Base-by-base conservation (phyloP, 257 asterid genomes). In the Solanum chiquidenum region DNA sequence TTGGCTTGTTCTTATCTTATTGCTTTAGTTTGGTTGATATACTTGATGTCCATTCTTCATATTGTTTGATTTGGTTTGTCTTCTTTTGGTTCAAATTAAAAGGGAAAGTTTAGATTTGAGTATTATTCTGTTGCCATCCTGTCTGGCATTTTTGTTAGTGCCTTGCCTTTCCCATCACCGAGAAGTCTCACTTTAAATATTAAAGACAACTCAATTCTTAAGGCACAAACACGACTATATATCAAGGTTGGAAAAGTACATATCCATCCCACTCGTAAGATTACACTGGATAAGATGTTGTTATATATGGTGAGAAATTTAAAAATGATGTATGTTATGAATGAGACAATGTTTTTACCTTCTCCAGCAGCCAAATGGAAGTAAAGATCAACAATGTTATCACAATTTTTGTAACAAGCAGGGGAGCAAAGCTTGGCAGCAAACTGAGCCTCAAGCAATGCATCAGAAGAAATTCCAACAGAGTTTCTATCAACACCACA, bases 391-490 rank as follows among this genome's bases (percentile, higher is more conserved):
- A 96, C 87, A 69, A 96, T 90, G 91, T 95, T 95, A 80, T 94
- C 95, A 90, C 98, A 95, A 62, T 90, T 91, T 12, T 88, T 86
- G 88, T 89, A 91, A 89, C 98, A 95, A 7, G 88, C 90, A 75
- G 93, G 92, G 29, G 98, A 92, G 93, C 98, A 96, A 62, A 95
- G 95, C 82, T 89, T 86, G 40, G 89, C 14, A 33, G 92, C 82
- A 88, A 95, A 96, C 4, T 80, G 91, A 12, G 95, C 83, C 5
- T 92, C 46, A 8, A 93, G 88, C 80, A 95, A 91, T 34, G 94
- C 91, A 38, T 96, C 98, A 14, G 98, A 94, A 25, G 98, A 96
- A 52, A 96, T 95, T 18, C 98, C 98, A 83, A 94, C 89, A 68
- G 35, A 87, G 4, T 83, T 83, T 34, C 98, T 93, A 64, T 93